Percentiles rank a stretch among this genome's conserved stretches.
These are phyloP conservation scores for Aspergillus brunneoviolaceus DNA, from an alignment of 2,329 filamentous ascomycete species.

Conservation along the genomic window DNA sequence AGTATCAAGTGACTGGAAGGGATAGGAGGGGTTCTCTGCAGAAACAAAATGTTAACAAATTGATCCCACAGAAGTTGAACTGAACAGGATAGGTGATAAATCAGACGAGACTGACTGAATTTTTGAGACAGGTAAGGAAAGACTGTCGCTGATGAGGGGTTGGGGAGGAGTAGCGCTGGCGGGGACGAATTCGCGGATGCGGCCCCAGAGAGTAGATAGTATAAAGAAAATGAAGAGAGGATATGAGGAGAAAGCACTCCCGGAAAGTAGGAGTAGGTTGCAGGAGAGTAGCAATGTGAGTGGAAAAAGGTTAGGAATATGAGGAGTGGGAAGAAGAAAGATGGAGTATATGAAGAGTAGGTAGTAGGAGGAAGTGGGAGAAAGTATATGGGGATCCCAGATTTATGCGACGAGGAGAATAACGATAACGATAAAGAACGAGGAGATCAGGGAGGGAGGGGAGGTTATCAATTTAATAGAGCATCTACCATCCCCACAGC, in stretches of 20 bases:
- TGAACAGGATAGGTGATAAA: background rate
- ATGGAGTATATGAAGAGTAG: slow-evolving; percentile 1
- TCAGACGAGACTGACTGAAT: background rate
- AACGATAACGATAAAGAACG: slow-evolving; percentile 13
- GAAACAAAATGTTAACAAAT: slow-evolving; percentile 8
- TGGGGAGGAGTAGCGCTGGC: background rate
- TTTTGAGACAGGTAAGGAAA: background rate
- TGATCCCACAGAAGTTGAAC: background rate
- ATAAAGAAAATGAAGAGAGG: background rate
- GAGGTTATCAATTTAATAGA: slow-evolving; percentile 16
- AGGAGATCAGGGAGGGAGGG: slow-evolving; percentile 7
- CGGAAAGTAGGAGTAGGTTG: background rate
- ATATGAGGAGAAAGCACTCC: background rate
- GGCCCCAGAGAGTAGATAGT: background rate
- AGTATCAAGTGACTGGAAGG: slow-evolving; percentile 25
- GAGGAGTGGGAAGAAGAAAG: background rate
- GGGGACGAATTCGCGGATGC: background rate
- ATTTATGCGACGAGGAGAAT: slow-evolving; percentile 6
- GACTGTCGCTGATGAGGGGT: background rate
- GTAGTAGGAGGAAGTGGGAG: background rate
- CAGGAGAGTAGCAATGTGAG: background rate
- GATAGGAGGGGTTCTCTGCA: slow-evolving; percentile 9
- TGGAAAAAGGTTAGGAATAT: background rate
- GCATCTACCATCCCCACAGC: slow-evolving; percentile 14
- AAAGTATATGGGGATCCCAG: background rate